These are phyloP conservation scores for Simmondsia chinensis DNA, from an alignment of 148 eudicot species.

Conservation along the genomic window DNA sequence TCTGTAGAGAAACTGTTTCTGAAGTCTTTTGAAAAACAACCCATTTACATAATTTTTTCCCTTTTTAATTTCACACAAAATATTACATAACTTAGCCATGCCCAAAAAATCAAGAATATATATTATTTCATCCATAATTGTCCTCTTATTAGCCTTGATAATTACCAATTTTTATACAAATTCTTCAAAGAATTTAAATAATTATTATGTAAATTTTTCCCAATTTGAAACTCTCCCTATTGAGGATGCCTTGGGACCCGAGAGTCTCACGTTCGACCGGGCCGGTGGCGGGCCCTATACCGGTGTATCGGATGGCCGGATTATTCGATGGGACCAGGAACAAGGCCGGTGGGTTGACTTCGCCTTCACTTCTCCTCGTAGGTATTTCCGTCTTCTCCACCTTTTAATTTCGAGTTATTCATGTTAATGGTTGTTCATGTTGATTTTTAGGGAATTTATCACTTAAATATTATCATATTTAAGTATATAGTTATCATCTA, in stretches of 20 bases:
- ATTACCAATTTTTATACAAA: constrained; percentile 5
- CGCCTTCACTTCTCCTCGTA: constrained; percentile 28
- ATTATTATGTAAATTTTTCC: background rate
- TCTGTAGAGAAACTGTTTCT: no score
- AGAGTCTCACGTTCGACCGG: constrained; percentile 28
- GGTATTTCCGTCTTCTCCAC: constrained; percentile 2
- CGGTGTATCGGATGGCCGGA: constrained; percentile 34
- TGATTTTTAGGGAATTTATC: no score
- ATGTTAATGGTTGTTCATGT: background rate
- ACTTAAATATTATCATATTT: no score
- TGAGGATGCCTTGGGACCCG: constrained; percentile 29
- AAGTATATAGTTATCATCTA: no score
- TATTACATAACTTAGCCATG: no score
- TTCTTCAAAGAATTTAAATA: background rate
- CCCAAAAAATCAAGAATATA: no score
- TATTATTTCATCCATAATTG: constrained; percentile 6
- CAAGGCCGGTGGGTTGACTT: constrained; percentile 32
- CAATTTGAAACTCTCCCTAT: constrained; percentile 14
- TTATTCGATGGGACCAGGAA: constrained; percentile 20
- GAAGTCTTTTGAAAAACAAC: no score
- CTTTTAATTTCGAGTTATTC: background rate
- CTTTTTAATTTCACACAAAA: no score
- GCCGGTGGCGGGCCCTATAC: constrained; percentile 26
- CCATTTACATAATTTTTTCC: no score
- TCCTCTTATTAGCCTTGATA: constrained; percentile 7